Conservation (phyloP, 2,329 filamentous ascomycete species). For the Colletotrichum orchidophilum region DNA sequence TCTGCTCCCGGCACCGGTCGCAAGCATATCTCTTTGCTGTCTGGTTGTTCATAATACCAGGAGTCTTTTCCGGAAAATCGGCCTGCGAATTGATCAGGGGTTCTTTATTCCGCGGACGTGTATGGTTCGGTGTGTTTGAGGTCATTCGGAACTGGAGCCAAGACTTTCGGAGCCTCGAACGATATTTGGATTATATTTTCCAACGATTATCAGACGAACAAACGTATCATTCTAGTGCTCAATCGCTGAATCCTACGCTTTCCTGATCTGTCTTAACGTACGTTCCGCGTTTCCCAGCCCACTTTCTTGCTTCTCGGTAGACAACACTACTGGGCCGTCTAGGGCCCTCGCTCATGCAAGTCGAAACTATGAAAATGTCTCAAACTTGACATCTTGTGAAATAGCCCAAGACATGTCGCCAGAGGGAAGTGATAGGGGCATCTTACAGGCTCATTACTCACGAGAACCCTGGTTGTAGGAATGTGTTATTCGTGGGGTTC, state of each 20-base stretch:
- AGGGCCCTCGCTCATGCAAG: neutral
- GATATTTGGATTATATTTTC: neutral
- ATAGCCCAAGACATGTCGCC: neutral
- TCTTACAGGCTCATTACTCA: neutral
- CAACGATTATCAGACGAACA: neutral
- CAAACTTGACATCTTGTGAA: neutral
- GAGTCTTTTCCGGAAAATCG: neutral
- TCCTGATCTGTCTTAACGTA: neutral
- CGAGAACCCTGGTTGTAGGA: neutral
- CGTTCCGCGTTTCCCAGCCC: neutral
- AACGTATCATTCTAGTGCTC: neutral
- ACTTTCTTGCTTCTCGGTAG: neutral
- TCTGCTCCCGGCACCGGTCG: slow-evolving; percentile 1
- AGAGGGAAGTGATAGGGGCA: neutral
- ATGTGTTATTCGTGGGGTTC: neutral
- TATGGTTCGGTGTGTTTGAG: neutral
- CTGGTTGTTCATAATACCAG: neutral
- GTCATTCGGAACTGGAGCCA: neutral
- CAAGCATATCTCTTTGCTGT: slow-evolving; percentile 1
- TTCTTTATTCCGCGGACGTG: neutral
- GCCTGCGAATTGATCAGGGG: neutral
- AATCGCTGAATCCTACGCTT: neutral
- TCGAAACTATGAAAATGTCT: neutral
- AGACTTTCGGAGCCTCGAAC: neutral
- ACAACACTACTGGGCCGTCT: neutral